phyloP scores from a whole-genome alignment of 2,329 filamentous ascomycete species.

The Colletotrichum higginsianum region DNA sequence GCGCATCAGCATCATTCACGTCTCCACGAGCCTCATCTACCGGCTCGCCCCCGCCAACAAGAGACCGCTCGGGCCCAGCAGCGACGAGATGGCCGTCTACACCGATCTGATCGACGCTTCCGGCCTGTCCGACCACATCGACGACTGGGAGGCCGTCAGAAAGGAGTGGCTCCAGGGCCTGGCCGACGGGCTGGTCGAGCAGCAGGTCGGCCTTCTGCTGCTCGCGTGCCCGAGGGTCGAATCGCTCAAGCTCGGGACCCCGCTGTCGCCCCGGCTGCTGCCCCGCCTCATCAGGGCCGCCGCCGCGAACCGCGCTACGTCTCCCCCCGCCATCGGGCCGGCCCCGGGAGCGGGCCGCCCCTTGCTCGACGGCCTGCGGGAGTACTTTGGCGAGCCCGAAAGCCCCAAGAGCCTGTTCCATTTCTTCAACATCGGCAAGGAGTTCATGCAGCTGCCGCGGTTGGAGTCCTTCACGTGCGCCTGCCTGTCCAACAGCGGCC shows the following conservation, averaged over 20 bases:
- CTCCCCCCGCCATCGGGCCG: neutral
- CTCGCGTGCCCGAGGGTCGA: constrained; percentile 14
- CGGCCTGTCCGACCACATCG: neutral
- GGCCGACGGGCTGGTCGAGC: constrained; percentile 7
- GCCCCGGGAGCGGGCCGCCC: neutral
- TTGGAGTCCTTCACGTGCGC: neutral
- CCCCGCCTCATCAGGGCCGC: constrained; percentile 19
- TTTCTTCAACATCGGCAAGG: constrained; percentile 22
- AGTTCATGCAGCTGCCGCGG: constrained; percentile 12
- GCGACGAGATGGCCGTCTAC: constrained; percentile 4
- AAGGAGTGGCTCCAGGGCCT: constrained; percentile 11
- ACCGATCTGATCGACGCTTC: constrained; percentile 7
- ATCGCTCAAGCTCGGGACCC: constrained; percentile 11
- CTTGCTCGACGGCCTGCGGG: neutral
- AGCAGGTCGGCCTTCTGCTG: constrained; percentile 15
- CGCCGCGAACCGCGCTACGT: neutral
- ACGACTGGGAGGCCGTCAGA: constrained; percentile 5
- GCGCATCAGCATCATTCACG: constrained; percentile 10
- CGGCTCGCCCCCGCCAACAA: constrained; percentile 15
- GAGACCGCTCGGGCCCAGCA: constrained; percentile 6
- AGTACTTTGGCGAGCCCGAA: constrained; percentile 13
- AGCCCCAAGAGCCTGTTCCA: constrained; percentile 19
- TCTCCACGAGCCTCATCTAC: constrained; percentile 20
- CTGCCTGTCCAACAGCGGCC: constrained; percentile 10
- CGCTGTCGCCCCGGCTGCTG: constrained; percentile 8